These are phyloP conservation scores for Scytalidium lignicola DNA, from an alignment of 2,329 filamentous ascomycete genomes.

Conservation along the genomic window DNA sequence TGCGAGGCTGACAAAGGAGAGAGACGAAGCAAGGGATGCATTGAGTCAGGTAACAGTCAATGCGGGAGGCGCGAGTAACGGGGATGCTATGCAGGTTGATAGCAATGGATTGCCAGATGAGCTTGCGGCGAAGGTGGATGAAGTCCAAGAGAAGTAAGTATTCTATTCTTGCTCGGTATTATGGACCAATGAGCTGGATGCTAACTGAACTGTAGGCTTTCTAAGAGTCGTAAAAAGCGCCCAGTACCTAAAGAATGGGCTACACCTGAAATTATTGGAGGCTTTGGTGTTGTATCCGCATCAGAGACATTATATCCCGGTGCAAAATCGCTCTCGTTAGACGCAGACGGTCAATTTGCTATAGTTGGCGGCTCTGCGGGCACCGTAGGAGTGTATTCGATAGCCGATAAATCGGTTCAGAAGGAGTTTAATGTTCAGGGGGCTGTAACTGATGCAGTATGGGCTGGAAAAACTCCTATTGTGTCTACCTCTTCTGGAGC, in stretches of 20 bases:
- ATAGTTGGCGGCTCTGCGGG: conserved; percentile 61
- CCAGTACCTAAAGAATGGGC: conserved; percentile 82
- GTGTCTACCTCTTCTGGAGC: conserved; percentile 39
- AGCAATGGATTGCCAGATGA: conserved; percentile 68
- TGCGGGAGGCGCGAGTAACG: conserved; percentile 47
- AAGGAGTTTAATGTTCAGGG: conserved; percentile 32
- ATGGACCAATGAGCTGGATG: not conserved
- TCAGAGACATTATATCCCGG: conserved; percentile 57
- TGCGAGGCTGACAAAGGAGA: conserved; percentile 80
- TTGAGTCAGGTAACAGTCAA: conserved; percentile 79
- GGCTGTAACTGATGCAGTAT: conserved; percentile 51
- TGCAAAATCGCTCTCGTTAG: conserved; percentile 50
- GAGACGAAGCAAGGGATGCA: conserved; percentile 87
- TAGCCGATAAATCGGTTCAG: conserved; percentile 68
- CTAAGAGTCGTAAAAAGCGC: conserved; percentile 84
- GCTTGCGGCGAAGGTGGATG: conserved; percentile 68
- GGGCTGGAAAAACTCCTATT: conserved; percentile 32
- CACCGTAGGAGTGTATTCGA: conserved; percentile 68
- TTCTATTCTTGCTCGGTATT: not conserved
- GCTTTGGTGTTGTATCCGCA: conserved; percentile 47
- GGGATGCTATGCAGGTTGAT: conserved; percentile 93
- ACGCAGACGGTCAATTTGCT: conserved; percentile 53
- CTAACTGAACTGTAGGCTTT: conserved; percentile 53
- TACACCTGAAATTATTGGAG: conserved; percentile 63
- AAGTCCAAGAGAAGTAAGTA: conserved; percentile 72